Evolutionary conservation across 176 grass and related monocot species (phyloP).

Genomic region (Tuctoria greenei): DNA sequence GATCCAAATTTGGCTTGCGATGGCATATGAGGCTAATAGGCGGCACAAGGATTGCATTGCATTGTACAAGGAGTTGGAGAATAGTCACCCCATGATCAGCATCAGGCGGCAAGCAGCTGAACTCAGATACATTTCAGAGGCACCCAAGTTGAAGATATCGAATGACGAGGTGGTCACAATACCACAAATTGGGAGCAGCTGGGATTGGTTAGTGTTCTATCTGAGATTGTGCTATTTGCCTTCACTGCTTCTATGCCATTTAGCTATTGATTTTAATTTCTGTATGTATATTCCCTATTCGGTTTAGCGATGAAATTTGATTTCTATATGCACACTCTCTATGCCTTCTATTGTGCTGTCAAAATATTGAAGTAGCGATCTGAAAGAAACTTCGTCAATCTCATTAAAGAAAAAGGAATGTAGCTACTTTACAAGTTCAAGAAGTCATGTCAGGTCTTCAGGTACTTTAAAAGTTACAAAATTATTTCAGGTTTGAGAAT

Average conservation of each 20-base stretch:
- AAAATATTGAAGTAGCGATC: conserved; percentile 2
- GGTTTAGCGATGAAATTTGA: not conserved
- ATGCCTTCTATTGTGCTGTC: not conserved
- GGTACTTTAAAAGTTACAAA: not conserved
- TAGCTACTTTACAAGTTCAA: not conserved
- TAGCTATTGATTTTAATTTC: not conserved
- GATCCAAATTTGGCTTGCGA: conserved; percentile 99
- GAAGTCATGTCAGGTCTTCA: not conserved
- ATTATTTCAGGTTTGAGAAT: not conserved
- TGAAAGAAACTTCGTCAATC: not conserved
- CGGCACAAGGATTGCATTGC: conserved; percentile 94
- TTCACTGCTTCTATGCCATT: not conserved
- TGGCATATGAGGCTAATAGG: conserved; percentile 97
- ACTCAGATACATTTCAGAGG: conserved; percentile 88
- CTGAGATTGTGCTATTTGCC: not conserved
- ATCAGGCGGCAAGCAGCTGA: conserved; percentile 94
- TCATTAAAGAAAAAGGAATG: not conserved
- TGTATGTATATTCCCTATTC: not conserved
- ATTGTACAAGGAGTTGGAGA: conserved; percentile 89
- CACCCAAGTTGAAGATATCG: conserved; percentile 95
- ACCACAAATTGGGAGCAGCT: conserved; percentile 92
- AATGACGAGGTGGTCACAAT: conserved; percentile 97
- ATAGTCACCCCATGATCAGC: conserved; percentile 69
- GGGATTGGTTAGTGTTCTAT: conserved; percentile 72
- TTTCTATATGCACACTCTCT: not conserved